Conservation (phyloP, 805 yeast genomes). For the Ogataea pignaliae region DNA sequence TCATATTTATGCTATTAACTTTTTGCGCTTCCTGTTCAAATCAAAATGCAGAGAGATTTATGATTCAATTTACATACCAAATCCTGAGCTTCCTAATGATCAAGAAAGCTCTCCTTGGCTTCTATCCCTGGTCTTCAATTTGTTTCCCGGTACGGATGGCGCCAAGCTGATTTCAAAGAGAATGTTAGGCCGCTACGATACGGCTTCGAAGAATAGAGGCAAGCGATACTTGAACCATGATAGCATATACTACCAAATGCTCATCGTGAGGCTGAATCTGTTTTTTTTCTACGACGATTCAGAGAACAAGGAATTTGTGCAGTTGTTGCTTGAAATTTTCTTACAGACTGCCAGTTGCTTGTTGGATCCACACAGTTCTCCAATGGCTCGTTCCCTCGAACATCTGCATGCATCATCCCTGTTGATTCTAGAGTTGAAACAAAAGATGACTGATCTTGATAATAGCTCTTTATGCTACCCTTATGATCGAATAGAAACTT, state of each 20-base stretch:
- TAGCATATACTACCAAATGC: constrained; percentile 11
- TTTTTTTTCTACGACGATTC: constrained; percentile 14
- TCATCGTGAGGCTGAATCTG: constrained; percentile 18
- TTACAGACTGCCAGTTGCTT: constrained; percentile 7
- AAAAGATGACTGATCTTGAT: constrained; percentile 4
- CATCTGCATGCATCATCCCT: constrained; percentile 8
- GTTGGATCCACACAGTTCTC: constrained; percentile 9
- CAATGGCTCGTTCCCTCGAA: constrained; percentile 9
- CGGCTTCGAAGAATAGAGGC: not conserved
- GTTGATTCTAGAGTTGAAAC: constrained; percentile 4
- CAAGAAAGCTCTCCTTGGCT: not conserved
- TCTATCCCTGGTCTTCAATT: not conserved
- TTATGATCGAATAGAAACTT: constrained; percentile 7
- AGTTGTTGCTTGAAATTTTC: constrained; percentile 8
- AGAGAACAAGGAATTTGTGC: constrained; percentile 21
- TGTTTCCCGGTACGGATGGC: not conserved
- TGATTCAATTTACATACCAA: not conserved
- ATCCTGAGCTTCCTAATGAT: not conserved
- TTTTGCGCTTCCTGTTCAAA: constrained; percentile 8
- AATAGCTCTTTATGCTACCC: constrained; percentile 10
- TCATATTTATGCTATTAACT: constrained; percentile 15
- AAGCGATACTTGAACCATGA: constrained; percentile 1
- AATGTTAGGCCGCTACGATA: not conserved
- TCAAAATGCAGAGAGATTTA: not conserved
- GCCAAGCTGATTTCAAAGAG: not conserved